These are phyloP conservation scores for Arthrobotrys sphaeroides DNA, from an alignment of 2,329 filamentous ascomycete species.

Conservation along the genomic window DNA sequence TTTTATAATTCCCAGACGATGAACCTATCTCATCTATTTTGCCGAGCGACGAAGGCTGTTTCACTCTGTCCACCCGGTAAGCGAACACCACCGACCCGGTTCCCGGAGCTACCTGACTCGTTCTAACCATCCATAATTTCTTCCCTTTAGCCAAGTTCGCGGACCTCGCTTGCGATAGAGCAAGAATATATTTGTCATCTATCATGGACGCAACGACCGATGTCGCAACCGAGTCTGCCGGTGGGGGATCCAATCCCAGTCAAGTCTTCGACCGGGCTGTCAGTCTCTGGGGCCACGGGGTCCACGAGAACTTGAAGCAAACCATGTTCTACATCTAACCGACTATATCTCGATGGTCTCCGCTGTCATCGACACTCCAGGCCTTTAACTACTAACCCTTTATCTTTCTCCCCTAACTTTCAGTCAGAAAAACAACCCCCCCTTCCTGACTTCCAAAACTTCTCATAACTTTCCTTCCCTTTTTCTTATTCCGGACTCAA, in stretches of 20 bases:
- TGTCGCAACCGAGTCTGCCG: neutral
- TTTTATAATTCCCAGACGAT: constrained; percentile 68
- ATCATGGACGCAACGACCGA: constrained; percentile 27
- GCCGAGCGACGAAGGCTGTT: constrained; percentile 86
- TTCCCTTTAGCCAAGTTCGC: constrained; percentile 31
- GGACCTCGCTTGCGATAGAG: constrained; percentile 33
- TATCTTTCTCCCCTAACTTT: too few relatives aligned
- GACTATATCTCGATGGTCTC: neutral
- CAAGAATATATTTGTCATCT: constrained; percentile 9
- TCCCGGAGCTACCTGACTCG: neutral
- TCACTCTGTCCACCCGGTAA: constrained; percentile 77
- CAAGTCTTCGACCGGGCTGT: constrained; percentile 13
- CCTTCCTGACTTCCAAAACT: too few relatives aligned
- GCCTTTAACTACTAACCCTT: too few relatives aligned
- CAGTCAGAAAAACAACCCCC: too few relatives aligned
- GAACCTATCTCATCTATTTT: constrained; percentile 83
- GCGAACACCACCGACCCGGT: neutral
- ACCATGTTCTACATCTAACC: constrained; percentile 36
- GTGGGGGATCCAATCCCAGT: neutral
- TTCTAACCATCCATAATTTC: too few relatives aligned
- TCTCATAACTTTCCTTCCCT: too few relatives aligned
- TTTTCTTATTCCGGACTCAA: too few relatives aligned
- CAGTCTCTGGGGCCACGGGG: constrained; percentile 14
- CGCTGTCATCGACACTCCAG: too few relatives aligned
- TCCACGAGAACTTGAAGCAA: constrained; percentile 1